Evolutionary conservation across 2,329 filamentous ascomycete genomes (phyloP).

Genomic region (Sporothrix luriei): DNA sequence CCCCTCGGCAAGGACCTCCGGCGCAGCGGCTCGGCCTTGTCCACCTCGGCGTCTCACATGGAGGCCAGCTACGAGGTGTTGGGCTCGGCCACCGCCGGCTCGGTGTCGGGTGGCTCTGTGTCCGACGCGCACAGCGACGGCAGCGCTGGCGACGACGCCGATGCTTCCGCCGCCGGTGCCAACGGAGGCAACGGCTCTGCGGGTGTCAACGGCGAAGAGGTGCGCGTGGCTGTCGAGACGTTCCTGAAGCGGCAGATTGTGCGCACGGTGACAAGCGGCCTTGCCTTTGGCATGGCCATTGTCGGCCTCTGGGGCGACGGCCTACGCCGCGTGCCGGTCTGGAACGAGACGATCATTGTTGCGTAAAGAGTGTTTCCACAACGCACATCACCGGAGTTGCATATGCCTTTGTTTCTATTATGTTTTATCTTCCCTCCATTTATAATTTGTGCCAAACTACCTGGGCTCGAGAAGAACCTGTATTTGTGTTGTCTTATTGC

Average conservation of each 20-base stretch:
- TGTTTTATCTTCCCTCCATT: neutral
- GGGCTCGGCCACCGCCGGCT: constrained; percentile 42
- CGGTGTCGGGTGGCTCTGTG: constrained; percentile 30
- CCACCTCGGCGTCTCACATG: constrained; percentile 49
- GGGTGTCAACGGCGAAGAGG: constrained; percentile 64
- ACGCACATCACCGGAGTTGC: neutral
- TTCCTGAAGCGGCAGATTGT: constrained; percentile 58
- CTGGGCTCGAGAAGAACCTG: neutral
- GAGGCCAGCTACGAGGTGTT: constrained; percentile 69
- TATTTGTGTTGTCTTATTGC: neutral
- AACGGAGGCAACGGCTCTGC: constrained; percentile 48
- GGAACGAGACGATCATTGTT: constrained; percentile 36
- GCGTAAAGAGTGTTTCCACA: neutral
- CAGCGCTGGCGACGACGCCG: constrained; percentile 39
- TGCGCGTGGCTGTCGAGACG: constrained; percentile 58
- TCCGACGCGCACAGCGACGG: constrained; percentile 49
- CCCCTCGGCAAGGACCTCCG: constrained; percentile 35
- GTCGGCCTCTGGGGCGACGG: constrained; percentile 70
- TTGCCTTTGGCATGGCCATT: constrained; percentile 64
- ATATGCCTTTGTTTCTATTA: neutral
- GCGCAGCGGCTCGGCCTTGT: constrained; percentile 31
- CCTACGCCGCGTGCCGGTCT: constrained; percentile 38
- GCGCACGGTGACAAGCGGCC: constrained; percentile 56
- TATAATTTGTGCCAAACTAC: neutral
- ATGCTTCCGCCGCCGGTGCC: constrained; percentile 48